These are phyloP conservation scores for Rhizophora apiculata DNA, from an alignment of 345 rosid species.

Conservation along the genomic window DNA sequence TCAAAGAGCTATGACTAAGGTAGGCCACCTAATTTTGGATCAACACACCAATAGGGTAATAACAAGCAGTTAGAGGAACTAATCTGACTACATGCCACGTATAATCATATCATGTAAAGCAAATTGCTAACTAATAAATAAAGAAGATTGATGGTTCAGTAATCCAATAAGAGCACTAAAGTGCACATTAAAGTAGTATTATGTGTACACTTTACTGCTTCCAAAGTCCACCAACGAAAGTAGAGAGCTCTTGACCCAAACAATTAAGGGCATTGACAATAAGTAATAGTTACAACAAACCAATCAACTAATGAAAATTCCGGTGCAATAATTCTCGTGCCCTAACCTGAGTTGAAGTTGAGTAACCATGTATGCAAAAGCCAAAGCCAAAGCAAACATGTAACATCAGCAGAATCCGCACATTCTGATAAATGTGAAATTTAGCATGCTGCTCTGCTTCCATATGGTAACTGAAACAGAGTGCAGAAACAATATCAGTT, in stretches of 20 bases:
- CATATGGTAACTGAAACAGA: not conserved
- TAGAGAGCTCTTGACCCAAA: not conserved
- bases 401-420: slow-evolving; percentile 18
- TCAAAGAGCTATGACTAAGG: no score
- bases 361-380: slow-evolving; percentile 7
- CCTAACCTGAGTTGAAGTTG: slow-evolving; percentile 29
- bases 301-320: not conserved
- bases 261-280: not conserved
- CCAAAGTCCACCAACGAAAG: no score
- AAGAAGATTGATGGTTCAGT: no score
- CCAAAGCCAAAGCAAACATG: slow-evolving; percentile 16
- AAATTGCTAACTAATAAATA: no score
- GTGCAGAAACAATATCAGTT: not conserved
- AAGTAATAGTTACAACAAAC: not conserved
- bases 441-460: not conserved
- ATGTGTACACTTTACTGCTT: no score
- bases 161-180: no score
- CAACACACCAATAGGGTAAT: no score
- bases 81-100: no score
- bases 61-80: no score
- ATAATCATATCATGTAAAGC: no score
- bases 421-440: not conserved
- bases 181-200: no score
- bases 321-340: not conserved
- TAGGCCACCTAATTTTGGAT: no score